Base-by-base conservation (phyloP, 179 eudicot genomes). In the Nepenthes alata region DNA sequence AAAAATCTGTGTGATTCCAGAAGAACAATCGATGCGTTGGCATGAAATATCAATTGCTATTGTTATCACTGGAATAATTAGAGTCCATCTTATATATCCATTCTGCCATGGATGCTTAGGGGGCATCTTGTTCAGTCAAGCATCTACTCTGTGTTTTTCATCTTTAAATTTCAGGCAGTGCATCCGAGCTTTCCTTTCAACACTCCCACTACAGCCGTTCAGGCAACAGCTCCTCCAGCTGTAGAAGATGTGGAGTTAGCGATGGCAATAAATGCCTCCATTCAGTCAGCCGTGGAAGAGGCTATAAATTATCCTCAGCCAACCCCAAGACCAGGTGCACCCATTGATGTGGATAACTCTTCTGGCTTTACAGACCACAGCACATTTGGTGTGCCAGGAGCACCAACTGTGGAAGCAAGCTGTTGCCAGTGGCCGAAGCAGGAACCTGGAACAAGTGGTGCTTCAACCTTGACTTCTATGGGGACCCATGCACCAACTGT, bases 171-270 rank as follows among this genome's bases (percentile, higher is more conserved):
- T 68, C 75, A 91, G 97, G 96, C 78, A 47, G 35, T 63, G 66
- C 96, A 83, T 82, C 39, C 87, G 1, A 75, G 71, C 57, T 82
- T 83, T 59, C 90, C 97, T 54, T 82, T 88, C 81, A 78, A 81
- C 72, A 61, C 63, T 41, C 63, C 70, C 50, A 44, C 70, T 59
- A 64, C 74, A 55, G 48, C 47, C 39, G 67, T 51, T 57, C 71
- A 68, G 9, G 53, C 69, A 53, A 55, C 66, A 61, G 60, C 61
- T 47, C 65, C 69, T 13, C 65, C 79, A 57, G 50, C 80, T 64
- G 47, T 72, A 1, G 96, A 85, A 74, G 96, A 90, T 58, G 8
- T 67, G 36, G 87, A 83, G 64, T 61, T 85, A 72, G 79, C 89
- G 16, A 83, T 78, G 88, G 95, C 95, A 47, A 62, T 85, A 63